These are phyloP conservation scores for Kodamaea restingae DNA, from an alignment of 805 yeast species.

Conservation along the genomic window DNA sequence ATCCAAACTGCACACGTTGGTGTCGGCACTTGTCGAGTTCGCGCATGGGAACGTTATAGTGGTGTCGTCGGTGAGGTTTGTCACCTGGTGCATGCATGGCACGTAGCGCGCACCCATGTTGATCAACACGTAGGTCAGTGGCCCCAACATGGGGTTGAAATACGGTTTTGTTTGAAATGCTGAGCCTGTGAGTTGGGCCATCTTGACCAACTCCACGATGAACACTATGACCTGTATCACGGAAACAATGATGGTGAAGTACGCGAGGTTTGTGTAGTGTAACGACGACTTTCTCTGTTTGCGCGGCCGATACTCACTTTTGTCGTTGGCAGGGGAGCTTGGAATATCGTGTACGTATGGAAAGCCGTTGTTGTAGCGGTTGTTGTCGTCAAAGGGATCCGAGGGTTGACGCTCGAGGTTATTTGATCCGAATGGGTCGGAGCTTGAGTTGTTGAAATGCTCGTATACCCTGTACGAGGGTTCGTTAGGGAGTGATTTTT, in stretches of 20 bases:
- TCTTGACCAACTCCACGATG: slow-evolving; percentile 54
- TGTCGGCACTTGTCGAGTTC: slow-evolving; percentile 51
- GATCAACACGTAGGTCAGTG: slow-evolving; percentile 61
- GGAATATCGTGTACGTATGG: too few relatives aligned
- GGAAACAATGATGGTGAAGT: slow-evolving; percentile 40
- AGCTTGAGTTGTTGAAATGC: neutral
- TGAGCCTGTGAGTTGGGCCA: slow-evolving; percentile 58
- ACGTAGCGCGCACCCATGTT: slow-evolving; percentile 68
- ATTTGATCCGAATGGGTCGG: slow-evolving; percentile 4
- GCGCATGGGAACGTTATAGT: slow-evolving; percentile 59
- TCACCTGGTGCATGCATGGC: slow-evolving; percentile 62
- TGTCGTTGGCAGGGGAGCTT: too few relatives aligned
- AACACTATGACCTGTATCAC: slow-evolving; percentile 52
- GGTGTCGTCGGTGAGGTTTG: slow-evolving; percentile 46
- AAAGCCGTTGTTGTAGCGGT: too few relatives aligned
- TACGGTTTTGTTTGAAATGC: slow-evolving; percentile 66
- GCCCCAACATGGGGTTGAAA: slow-evolving; percentile 78
- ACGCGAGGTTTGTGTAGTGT: slow-evolving; percentile 36
- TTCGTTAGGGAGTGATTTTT: too few relatives aligned
- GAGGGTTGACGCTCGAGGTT: too few relatives aligned
- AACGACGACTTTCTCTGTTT: slow-evolving; percentile 24
- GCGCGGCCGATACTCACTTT: slow-evolving; percentile 7
- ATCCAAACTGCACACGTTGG: slow-evolving; percentile 53
- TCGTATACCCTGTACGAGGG: too few relatives aligned
- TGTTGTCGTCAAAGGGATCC: slow-evolving; percentile 5